These are phyloP conservation scores for Dendrobium huoshanense DNA, from an alignment of 106 monocot genomes.

Conservation along the genomic window DNA sequence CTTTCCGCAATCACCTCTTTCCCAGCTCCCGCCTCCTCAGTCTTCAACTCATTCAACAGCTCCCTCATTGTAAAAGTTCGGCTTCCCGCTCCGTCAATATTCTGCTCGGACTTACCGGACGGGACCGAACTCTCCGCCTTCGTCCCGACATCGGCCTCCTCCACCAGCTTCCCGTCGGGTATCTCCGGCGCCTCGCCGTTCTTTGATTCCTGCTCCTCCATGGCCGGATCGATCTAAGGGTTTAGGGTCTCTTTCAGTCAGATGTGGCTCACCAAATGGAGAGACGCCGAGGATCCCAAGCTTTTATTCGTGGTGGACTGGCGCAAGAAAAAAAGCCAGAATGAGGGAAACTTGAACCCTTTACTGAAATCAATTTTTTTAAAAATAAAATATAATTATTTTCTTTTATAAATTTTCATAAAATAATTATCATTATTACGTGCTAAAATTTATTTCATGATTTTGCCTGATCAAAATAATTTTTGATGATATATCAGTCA, in stretches of 20 bases:
- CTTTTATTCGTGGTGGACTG: background rate
- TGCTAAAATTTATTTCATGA: too few relatives aligned
- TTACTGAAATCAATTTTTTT: too few relatives aligned
- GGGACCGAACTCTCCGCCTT: background rate
- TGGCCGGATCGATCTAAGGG: background rate
- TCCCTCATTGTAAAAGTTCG: slow-evolving; percentile 74
- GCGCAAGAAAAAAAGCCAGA: too few relatives aligned
- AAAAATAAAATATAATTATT: too few relatives aligned
- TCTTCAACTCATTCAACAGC: slow-evolving; percentile 70
- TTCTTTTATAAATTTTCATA: too few relatives aligned
- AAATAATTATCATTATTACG: too few relatives aligned
- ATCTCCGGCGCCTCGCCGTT: slow-evolving; percentile 2
- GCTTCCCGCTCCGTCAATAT: slow-evolving; percentile 18
- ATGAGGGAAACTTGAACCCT: too few relatives aligned
- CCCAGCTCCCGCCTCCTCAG: slow-evolving; percentile 24
- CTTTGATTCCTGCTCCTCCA: background rate
- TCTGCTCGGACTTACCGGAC: background rate
- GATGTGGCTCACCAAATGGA: background rate
- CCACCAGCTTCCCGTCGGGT: background rate
- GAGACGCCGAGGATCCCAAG: background rate
- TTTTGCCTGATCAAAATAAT: too few relatives aligned
- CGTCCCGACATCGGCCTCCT: background rate
- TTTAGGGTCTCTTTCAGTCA: background rate
- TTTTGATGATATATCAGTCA: too few relatives aligned
- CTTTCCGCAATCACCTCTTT: slow-evolving; percentile 10